Evolutionary conservation across 495 filamentous ascomycete species (phyloP).

Genomic region (Penicillium pulvis): DNA sequence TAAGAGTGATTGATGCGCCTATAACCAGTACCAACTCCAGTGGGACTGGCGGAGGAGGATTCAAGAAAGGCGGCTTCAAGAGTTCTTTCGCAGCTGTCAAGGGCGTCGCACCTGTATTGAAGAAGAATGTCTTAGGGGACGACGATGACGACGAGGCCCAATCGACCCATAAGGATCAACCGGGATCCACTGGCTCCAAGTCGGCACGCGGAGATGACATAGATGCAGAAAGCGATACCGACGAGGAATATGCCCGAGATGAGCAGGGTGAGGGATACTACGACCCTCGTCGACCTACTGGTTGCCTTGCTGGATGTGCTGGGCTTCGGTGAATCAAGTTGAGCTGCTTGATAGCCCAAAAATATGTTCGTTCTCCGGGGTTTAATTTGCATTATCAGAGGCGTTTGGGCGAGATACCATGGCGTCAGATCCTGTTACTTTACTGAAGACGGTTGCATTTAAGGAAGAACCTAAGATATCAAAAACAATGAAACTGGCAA

Average conservation of each 20-base stretch:
- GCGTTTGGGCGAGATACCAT: constrained; percentile 4
- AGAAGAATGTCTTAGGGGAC: constrained; percentile 46
- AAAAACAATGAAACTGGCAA: constrained; percentile 3
- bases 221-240: constrained; percentile 45
- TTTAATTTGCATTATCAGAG: constrained; percentile 2
- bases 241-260: constrained; percentile 47
- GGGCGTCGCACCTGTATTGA: constrained; percentile 29
- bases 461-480: background rate
- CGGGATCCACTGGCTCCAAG: background rate
- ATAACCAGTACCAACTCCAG: constrained; percentile 13
- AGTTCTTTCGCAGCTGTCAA: constrained; percentile 58
- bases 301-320: constrained; percentile 46
- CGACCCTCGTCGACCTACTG: constrained; percentile 55
- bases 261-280: constrained; percentile 47
- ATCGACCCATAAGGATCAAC: constrained; percentile 1
- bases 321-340: constrained; percentile 18
- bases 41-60: constrained; percentile 42
- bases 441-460: background rate
- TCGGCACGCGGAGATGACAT: background rate
- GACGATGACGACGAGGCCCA: constrained; percentile 40
- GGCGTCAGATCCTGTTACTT: background rate
- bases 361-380: background rate
- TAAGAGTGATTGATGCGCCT: constrained; percentile 40
- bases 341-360: background rate
- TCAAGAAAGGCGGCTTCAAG: constrained; percentile 66